phyloP scores from a whole-genome alignment of 805 yeast species.

The Nakazawaea wickerhamii region DNA sequence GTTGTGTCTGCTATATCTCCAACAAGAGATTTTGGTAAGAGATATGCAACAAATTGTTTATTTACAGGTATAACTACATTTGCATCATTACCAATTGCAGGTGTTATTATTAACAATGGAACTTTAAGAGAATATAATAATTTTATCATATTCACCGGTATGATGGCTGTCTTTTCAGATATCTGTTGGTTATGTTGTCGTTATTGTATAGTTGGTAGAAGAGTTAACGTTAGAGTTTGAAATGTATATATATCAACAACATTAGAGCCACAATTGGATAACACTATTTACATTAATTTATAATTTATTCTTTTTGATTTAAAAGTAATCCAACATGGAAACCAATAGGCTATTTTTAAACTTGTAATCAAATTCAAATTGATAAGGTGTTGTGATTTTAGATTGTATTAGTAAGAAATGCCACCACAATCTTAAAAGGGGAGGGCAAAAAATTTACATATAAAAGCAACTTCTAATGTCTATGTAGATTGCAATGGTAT shows the following conservation, averaged over 20 bases:
- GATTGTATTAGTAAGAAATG: no score
- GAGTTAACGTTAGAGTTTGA: slow-evolving; percentile 18
- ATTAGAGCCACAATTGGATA: no score
- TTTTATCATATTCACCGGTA: slow-evolving; percentile 31
- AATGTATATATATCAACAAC: not conserved
- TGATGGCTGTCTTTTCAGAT: slow-evolving; percentile 32
- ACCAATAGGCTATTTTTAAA: no score
- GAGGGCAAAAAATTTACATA: not conserved
- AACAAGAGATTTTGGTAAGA: slow-evolving; percentile 20
- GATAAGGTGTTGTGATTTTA: no score
- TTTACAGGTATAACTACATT: slow-evolving; percentile 29
- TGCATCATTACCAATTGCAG: slow-evolving; percentile 26
- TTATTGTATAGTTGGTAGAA: slow-evolving; percentile 38
- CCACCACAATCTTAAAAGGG: no score
- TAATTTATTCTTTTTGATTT: no score
- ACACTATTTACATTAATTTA: no score
- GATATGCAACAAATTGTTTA: slow-evolving; percentile 22
- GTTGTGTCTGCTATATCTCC: slow-evolving; percentile 56
- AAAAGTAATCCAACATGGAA: no score
- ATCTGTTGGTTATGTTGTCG: slow-evolving; percentile 39
- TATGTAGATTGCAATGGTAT: no score
- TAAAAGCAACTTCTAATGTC: not conserved
- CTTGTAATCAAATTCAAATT: no score
- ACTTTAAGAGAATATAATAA: slow-evolving; percentile 28
- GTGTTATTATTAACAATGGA: slow-evolving; percentile 30